phyloP scores from a whole-genome alignment of 441 rosid genomes.

The Bruguiera hainesii region DNA sequence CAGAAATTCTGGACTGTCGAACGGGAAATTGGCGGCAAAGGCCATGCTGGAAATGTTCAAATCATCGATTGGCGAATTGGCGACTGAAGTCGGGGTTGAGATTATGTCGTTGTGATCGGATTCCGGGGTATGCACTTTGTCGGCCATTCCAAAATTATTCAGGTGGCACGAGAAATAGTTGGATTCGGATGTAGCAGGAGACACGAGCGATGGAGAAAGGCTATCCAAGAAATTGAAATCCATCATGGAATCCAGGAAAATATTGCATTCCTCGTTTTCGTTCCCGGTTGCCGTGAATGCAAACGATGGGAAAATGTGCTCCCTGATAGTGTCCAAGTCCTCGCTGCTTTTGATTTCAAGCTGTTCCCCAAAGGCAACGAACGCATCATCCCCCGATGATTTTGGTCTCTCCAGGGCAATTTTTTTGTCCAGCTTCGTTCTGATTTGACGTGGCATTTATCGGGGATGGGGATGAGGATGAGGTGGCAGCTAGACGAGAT shows the following conservation, averaged over 20 bases:
- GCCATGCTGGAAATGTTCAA: slow-evolving; percentile 30
- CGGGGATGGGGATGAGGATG: slow-evolving; percentile 19
- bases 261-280: slow-evolving; percentile 22
- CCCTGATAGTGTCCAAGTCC: slow-evolving; percentile 21
- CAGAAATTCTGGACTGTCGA: slow-evolving; percentile 36
- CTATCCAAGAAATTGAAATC: slow-evolving; percentile 27
- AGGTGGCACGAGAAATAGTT: slow-evolving; percentile 36
- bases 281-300: slow-evolving; percentile 29
- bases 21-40: slow-evolving; percentile 38
- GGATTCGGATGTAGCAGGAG: slow-evolving; percentile 31
- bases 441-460: slow-evolving; percentile 18
- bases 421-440: neutral
- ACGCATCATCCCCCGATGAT: slow-evolving; percentile 20
- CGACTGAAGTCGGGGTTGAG: slow-evolving; percentile 36
- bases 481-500: slow-evolving; percentile 4
- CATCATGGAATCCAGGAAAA: slow-evolving; percentile 21
- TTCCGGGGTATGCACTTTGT: slow-evolving; percentile 33
- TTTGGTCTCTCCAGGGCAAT: slow-evolving; percentile 10
- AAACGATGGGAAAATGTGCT: slow-evolving; percentile 28
- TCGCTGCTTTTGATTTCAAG: slow-evolving; percentile 23
- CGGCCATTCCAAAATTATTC: slow-evolving; percentile 25
- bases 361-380: slow-evolving; percentile 26
- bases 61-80: slow-evolving; percentile 36
- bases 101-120: slow-evolving; percentile 42
- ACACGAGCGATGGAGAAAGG: slow-evolving; percentile 32